These are phyloP conservation scores for Globisporangium polare DNA, from an alignment of 352 stramenopile species.

Conservation along the genomic window DNA sequence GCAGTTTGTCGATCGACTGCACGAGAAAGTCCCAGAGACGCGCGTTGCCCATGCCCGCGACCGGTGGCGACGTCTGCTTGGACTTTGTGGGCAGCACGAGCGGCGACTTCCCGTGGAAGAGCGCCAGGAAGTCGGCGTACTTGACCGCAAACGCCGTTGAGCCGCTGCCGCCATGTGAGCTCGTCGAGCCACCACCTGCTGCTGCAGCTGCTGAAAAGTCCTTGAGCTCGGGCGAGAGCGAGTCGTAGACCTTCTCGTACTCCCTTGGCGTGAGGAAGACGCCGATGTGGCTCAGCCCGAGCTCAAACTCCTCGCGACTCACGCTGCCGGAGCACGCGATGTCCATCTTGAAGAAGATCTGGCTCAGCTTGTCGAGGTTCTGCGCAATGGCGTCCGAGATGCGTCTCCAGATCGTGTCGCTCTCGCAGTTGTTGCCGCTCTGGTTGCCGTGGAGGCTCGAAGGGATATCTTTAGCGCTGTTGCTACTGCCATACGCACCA, in stretches of 20 bases:
- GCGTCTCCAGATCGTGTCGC: slow-evolving; percentile 51
- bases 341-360: slow-evolving; percentile 82
- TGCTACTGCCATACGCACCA: background rate
- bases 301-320: slow-evolving; percentile 63
- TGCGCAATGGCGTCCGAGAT: slow-evolving; percentile 45
- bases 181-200: slow-evolving; percentile 9
- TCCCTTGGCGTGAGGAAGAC: slow-evolving; percentile 65
- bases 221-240: slow-evolving; percentile 37
- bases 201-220: slow-evolving; percentile 2
- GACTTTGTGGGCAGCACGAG: slow-evolving; percentile 31
- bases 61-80: slow-evolving; percentile 37
- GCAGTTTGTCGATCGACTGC: slow-evolving; percentile 38
- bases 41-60: slow-evolving; percentile 39
- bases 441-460: slow-evolving; percentile 5
- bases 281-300: slow-evolving; percentile 66
- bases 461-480: background rate
- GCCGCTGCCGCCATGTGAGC: background rate
- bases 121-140: slow-evolving; percentile 56
- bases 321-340: slow-evolving; percentile 60
- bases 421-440: slow-evolving; percentile 22
- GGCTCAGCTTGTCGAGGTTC: slow-evolving; percentile 59
- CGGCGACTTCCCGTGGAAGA: slow-evolving; percentile 39
- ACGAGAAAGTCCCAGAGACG: slow-evolving; percentile 66
- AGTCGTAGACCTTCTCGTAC: slow-evolving; percentile 63
- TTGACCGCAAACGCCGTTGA: slow-evolving; percentile 34